These are phyloP conservation scores for Mediolabrus comicus DNA, from an alignment of 108 stramenopile species.

Conservation along the genomic window DNA sequence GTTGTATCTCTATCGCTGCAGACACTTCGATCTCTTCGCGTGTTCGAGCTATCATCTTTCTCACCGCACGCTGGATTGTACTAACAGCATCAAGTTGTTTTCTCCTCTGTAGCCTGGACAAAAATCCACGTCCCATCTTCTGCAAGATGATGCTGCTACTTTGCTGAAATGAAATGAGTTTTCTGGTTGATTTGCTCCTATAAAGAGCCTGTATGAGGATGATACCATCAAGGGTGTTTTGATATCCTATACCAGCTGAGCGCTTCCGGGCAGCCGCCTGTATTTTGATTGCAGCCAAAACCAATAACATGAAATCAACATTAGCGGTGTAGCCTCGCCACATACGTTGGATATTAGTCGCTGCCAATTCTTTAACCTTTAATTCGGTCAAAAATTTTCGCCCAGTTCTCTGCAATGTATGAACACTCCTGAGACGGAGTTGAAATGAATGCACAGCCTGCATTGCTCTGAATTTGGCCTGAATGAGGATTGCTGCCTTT, in stretches of 20 bases:
- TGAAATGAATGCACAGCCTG: conserved; percentile 2
- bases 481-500: not conserved
- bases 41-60: not conserved
- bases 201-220: conserved; percentile 19
- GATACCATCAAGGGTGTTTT: not conserved
- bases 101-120: not conserved
- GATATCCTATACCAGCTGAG: not conserved
- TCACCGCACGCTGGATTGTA: not conserved
- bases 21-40: conserved; percentile 1
- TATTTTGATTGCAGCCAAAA: conserved; percentile 49
- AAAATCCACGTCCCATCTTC: conserved; percentile 7
- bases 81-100: conserved; percentile 1
- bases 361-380: conserved; percentile 10
- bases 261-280: conserved; percentile 38
- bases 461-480: conserved; percentile 1
- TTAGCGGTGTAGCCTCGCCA: conserved; percentile 65
- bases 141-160: not conserved
- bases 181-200: conserved; percentile 14
- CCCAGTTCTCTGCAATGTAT: not conserved
- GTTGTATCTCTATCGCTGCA: conserved; percentile 46
- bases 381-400: not conserved
- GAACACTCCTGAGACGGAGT: not conserved
- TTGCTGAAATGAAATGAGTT: not conserved
- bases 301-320: conserved; percentile 49
- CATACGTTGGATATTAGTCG: conserved; percentile 30